Conservation (phyloP, 2,329 filamentous ascomycete genomes). For the Mycosphaerella sp. region DNA sequence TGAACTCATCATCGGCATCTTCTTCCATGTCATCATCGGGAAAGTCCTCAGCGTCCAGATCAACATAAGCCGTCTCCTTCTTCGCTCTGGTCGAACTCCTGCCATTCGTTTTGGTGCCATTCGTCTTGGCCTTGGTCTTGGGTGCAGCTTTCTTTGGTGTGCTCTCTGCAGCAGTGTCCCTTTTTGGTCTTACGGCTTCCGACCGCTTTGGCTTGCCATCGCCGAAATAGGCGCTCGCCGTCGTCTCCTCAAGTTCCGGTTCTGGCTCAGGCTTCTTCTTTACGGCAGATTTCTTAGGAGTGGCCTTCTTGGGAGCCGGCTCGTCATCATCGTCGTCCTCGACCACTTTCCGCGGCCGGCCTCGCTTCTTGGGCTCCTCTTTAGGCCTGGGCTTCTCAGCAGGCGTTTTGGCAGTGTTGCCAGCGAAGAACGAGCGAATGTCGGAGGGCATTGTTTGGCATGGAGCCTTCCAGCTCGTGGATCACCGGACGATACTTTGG, state of each 20-base stretch:
- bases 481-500: neutral
- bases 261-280: slow-evolving; percentile 36
- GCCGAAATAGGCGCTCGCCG: slow-evolving; percentile 58
- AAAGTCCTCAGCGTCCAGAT: slow-evolving; percentile 33
- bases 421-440: slow-evolving; percentile 85
- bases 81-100: slow-evolving; percentile 37
- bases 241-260: slow-evolving; percentile 45
- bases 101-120: slow-evolving; percentile 34
- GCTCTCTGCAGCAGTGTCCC: slow-evolving; percentile 25
- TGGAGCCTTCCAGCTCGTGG: neutral
- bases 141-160: slow-evolving; percentile 37
- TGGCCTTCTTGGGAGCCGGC: slow-evolving; percentile 12
- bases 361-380: slow-evolving; percentile 42
- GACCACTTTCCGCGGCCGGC: slow-evolving; percentile 58
- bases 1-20: slow-evolving; percentile 76
- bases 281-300: slow-evolving; percentile 48
- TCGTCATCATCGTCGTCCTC: slow-evolving; percentile 63
- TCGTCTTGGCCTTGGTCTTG: slow-evolving; percentile 29
- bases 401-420: slow-evolving; percentile 58
- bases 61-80: slow-evolving; percentile 38
- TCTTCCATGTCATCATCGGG: slow-evolving; percentile 38
- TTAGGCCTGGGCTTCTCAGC: slow-evolving; percentile 26
- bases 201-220: slow-evolving; percentile 49
- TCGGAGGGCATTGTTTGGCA: slow-evolving; percentile 67
- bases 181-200: slow-evolving; percentile 30